Base-by-base conservation (phyloP, 2,329 filamentous ascomycete species). In the Plenodomus biglobosus region DNA sequence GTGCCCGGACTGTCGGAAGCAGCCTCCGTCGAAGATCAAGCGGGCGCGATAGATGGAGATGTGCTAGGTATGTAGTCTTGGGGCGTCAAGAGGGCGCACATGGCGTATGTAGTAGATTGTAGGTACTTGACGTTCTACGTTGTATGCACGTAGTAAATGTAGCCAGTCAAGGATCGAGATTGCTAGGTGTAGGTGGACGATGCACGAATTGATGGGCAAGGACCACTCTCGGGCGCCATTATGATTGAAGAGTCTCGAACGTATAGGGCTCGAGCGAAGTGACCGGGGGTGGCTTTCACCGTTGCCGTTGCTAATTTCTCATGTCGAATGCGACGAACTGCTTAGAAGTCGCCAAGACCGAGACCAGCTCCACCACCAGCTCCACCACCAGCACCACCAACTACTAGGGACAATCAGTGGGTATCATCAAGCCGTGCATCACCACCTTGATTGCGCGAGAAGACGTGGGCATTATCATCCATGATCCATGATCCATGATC, bases 1-100 rank as follows among this genome's bases (percentile, higher is more conserved):
- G 34, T 80, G 77, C 65, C 75, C 76, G 4, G 64, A 72, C 48
- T 68, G 68, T 58, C 63, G 61, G 50, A 69, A 65, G 54, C 69
- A 74, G 60, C 71, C 71, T 22, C 50, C 64, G 40, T 65, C 59
- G 48, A 73, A 74, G 63, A 73, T 75, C 58, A 73, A 73, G 61
- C 65, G 70, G 55, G 66, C 65, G 40, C 69, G 68, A 22, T 73
- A 35, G 38, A 49, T 22, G 19, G 40, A 38, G 27, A 36, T 15
- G 27, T 32, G 11, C n/a, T n/a, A n/a, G n/a, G n/a, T n/a, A n/a
- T n/a, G n/a, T n/a, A n/a, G n/a, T n/a, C n/a, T n/a, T n/a, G n/a
- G n/a, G n/a, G n/a, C n/a, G n/a, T n/a, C n/a, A n/a, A n/a, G n/a
- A n/a, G n/a, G n/a, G n/a, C n/a, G n/a, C n/a, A n/a, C n/a, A n/a